These are phyloP conservation scores for Alternaria gaisen DNA, from an alignment of 2,329 filamentous ascomycete genomes.

Conservation along the genomic window DNA sequence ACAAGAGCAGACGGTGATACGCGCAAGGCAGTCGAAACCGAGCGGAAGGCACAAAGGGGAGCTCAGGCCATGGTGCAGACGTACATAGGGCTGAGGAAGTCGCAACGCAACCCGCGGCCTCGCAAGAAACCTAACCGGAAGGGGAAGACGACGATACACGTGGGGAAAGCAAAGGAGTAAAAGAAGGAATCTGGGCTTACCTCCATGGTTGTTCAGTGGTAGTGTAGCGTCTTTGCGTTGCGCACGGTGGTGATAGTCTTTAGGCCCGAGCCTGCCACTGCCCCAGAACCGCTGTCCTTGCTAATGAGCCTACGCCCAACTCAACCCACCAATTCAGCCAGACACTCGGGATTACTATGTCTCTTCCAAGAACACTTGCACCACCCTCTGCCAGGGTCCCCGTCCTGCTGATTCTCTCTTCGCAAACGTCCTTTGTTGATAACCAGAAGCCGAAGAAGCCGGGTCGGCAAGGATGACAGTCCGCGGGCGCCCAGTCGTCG, in stretches of 20 bases:
- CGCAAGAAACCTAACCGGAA: slow-evolving; percentile 8
- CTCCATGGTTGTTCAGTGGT: slow-evolving; percentile 43
- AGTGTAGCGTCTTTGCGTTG: slow-evolving; percentile 34
- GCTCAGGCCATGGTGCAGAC: slow-evolving; percentile 41
- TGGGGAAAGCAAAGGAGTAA: slow-evolving; percentile 21
- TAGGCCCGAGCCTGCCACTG: slow-evolving; percentile 27
- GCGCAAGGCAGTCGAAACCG: slow-evolving; percentile 33
- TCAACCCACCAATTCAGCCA: slow-evolving; percentile 2
- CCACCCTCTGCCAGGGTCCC: slow-evolving; percentile 1
- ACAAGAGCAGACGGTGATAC: slow-evolving; percentile 45
- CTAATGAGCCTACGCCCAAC: slow-evolving; percentile 12
- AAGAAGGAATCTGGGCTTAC: slow-evolving; percentile 40
- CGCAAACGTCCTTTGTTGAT: slow-evolving; percentile 10
- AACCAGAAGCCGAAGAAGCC: slow-evolving; percentile 16
- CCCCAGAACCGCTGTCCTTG: slow-evolving; percentile 9
- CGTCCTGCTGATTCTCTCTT: slow-evolving; percentile 4
- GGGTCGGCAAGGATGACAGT: slow-evolving; percentile 21
- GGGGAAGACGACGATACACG: slow-evolving; percentile 18
- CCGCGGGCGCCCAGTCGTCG: slow-evolving; percentile 17
- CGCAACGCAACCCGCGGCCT: slow-evolving; percentile 20
- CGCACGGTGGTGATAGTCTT: slow-evolving; percentile 42
- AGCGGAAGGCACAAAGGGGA: slow-evolving; percentile 22
- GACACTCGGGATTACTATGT: not conserved
- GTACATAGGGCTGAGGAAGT: slow-evolving; percentile 39
- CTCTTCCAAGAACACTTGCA: slow-evolving; percentile 3